Evolutionary conservation across 2,329 filamentous ascomycete genomes (phyloP).

Genomic region (Trichoderma oligosporum): DNA sequence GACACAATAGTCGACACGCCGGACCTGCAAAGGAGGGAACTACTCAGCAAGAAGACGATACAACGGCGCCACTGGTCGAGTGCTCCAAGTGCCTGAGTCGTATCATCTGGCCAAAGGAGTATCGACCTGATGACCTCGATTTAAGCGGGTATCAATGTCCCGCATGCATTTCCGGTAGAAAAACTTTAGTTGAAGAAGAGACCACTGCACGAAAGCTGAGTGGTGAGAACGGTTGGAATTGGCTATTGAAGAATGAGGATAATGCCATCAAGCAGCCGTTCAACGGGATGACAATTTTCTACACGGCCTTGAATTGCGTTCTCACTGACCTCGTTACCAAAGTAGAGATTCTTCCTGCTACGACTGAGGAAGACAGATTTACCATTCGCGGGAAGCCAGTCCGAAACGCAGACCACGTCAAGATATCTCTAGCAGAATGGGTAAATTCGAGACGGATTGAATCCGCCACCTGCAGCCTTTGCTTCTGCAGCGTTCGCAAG

Average conservation of each 20-base stretch:
- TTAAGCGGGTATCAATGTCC: constrained; percentile 37
- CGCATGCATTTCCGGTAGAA: constrained; percentile 35
- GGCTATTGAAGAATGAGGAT: constrained; percentile 43
- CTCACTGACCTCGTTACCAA: constrained; percentile 34
- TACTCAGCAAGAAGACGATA: background rate
- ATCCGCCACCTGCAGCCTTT: constrained; percentile 42
- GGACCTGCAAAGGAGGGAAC: background rate
- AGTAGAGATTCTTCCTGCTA: constrained; percentile 36
- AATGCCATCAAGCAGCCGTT: constrained; percentile 36
- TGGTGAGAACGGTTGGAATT: constrained; percentile 40
- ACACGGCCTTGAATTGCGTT: constrained; percentile 34
- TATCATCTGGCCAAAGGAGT: constrained; percentile 45
- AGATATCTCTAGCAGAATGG: constrained; percentile 35
- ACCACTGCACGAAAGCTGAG: constrained; percentile 37
- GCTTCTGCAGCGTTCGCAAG: constrained; percentile 40
- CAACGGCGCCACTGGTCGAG: constrained; percentile 40
- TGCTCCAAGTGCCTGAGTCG: constrained; percentile 44
- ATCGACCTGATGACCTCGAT: constrained; percentile 37
- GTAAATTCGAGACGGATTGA: constrained; percentile 38
- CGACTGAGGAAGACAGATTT: constrained; percentile 21
- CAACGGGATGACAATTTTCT: constrained; percentile 39
- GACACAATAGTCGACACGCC: constrained; percentile 25
- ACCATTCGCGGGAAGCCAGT: constrained; percentile 40
- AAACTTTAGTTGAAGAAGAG: constrained; percentile 37
- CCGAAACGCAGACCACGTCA: constrained; percentile 38